These are phyloP conservation scores for Ceratocystis lukuohia DNA, from an alignment of 2,329 filamentous ascomycete genomes.

Conservation along the genomic window DNA sequence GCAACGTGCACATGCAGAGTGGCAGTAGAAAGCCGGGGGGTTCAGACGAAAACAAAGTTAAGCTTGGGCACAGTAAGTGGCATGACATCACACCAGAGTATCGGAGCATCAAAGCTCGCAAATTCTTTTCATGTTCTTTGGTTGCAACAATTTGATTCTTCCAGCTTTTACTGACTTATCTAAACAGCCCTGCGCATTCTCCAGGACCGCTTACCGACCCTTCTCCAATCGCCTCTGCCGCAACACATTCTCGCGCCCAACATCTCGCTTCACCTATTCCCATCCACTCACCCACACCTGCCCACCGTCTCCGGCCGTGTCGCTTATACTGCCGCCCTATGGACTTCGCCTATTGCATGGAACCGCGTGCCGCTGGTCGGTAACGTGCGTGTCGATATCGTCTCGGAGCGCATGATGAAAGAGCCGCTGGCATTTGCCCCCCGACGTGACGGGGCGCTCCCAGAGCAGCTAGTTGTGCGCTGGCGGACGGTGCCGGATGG, in stretches of 20 bases:
- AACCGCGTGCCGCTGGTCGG: slow-evolving; percentile 81
- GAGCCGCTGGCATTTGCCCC: slow-evolving; percentile 38
- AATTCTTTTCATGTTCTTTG: background rate
- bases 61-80: slow-evolving; percentile 47
- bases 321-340: slow-evolving; percentile 82
- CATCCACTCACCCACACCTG: slow-evolving; percentile 70
- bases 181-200: slow-evolving; percentile 44
- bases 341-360: slow-evolving; percentile 94
- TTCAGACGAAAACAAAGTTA: slow-evolving; percentile 44
- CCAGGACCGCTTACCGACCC: slow-evolving; percentile 52
- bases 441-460: slow-evolving; percentile 38
- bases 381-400: slow-evolving; percentile 74
- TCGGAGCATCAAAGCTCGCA: background rate
- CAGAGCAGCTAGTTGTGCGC: slow-evolving; percentile 77
- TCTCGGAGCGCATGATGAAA: slow-evolving; percentile 76
- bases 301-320: slow-evolving; percentile 84
- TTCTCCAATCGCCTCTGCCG: slow-evolving; percentile 53
- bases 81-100: too few species aligned
- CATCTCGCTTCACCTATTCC: slow-evolving; percentile 58
- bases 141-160: background rate
- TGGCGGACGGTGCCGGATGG: slow-evolving; percentile 47
- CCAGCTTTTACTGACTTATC: too few species aligned
- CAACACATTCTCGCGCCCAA: slow-evolving; percentile 64
- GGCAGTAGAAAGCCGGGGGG: slow-evolving; percentile 4
- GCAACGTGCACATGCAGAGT: background rate